phyloP scores from a whole-genome alignment of 163 green algal genomes.

The Scenedesmus sp. region DNA sequence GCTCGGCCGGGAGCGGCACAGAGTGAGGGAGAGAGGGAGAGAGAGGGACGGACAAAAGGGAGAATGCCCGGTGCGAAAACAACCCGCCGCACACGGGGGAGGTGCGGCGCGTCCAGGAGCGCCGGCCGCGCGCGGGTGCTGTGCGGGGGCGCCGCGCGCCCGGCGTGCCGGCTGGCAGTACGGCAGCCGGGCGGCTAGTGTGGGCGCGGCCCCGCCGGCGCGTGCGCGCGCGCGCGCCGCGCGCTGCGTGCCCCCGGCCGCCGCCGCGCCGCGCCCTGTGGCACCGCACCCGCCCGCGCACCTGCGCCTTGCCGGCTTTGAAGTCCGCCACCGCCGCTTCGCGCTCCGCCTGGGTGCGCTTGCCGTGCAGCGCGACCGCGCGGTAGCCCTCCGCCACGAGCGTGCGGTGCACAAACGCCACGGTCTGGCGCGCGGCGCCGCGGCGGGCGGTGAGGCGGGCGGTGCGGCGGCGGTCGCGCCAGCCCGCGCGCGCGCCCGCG shows the following conservation, averaged over 20 bases:
- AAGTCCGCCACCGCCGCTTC: constrained; percentile 79
- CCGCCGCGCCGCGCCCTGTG: too few species aligned
- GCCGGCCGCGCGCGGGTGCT: too few species aligned
- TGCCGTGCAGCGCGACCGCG: constrained; percentile 80
- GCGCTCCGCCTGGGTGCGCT: constrained; percentile 77
- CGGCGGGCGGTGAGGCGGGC: too few species aligned
- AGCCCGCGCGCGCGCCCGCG: too few species aligned
- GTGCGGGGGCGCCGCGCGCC: neutral
- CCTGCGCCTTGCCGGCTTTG: constrained; percentile 69
- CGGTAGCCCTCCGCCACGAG: constrained; percentile 61
- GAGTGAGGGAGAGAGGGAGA: neutral
- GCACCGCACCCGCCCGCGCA: constrained; percentile 11
- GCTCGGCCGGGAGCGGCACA: too few species aligned
- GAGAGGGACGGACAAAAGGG: neutral
- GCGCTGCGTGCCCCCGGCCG: too few species aligned
- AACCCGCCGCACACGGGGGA: neutral
- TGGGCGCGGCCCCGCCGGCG: too few species aligned
- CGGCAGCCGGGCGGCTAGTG: too few species aligned
- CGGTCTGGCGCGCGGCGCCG: constrained; percentile 70
- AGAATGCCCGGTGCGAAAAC: constrained; percentile 14
- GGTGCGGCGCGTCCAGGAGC: constrained; percentile 13
- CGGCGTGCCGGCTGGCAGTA: too few species aligned
- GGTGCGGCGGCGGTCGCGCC: too few species aligned
- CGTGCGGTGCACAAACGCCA: constrained; percentile 67
- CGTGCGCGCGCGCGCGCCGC: too few species aligned